These are phyloP conservation scores for Microthlaspi erraticum DNA, from an alignment of 345 rosid genomes.

Conservation along the genomic window DNA sequence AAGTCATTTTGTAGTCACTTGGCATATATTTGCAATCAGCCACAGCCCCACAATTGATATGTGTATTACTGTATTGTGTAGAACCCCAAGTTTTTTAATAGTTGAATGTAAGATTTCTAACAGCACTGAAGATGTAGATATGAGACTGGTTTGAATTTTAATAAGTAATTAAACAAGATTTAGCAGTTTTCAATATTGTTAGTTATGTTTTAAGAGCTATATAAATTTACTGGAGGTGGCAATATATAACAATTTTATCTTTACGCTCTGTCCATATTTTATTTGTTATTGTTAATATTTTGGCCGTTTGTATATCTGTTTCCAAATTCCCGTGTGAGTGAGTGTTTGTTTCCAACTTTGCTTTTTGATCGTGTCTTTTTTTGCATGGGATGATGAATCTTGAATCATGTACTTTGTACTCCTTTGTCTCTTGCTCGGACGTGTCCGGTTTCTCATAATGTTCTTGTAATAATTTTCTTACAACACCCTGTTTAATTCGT, in stretches of 20 bases:
- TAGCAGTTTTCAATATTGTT: background rate
- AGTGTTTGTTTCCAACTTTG: constrained; percentile 20
- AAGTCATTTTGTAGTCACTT: constrained; percentile 23
- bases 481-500: no score
- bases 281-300: background rate
- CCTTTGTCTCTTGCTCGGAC: constrained; percentile 14
- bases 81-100: background rate
- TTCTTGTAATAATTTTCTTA: background rate
- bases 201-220: no score
- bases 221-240: background rate
- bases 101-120: background rate
- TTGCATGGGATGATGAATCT: constrained; percentile 36
- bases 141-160: background rate
- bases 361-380: constrained; percentile 25
- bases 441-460: constrained; percentile 12
- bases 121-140: background rate
- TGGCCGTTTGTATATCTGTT: constrained; percentile 1
- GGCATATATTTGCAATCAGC: background rate
- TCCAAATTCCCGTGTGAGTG: constrained; percentile 30
- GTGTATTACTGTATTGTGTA: no score
- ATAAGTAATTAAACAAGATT: no score
- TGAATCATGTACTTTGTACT: constrained; percentile 34
- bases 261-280: background rate
- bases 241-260: background rate
- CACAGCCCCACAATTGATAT: background rate